Evolutionary conservation across 305 asterid genomes (phyloP), one percentile per base, ranked within the genome.

Genomic region (Fraxinus xanthoxyloides): DNA sequence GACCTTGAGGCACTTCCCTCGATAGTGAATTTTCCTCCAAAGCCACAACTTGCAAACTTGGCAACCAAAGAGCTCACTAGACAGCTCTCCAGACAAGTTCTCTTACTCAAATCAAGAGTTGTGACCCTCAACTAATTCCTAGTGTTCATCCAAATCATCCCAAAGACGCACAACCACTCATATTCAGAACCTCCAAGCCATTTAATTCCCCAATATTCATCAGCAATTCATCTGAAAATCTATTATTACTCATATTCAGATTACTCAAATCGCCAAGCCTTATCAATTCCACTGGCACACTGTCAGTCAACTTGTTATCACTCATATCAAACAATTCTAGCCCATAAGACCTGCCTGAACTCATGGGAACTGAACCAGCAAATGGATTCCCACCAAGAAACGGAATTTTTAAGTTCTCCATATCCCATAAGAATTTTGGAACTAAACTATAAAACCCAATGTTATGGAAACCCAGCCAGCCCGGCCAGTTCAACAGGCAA

Each of bases 1-100:
- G 92, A 34, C 98, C 98, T 88, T 92, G 95, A 72, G 97, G 97
- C 87, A 92, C 81, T 82, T 86, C 85, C 32, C 97, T 96, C 70
- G 90, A 89, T 2, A 93, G 82, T 4, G 77, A 82, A 80, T 93
- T 93, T 79, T 90, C 93, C 61, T 92, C 89, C 84, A 93, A 87
- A 48, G 93, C 93, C 83, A 93, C 95, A 19, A 85, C 85, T 74
- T 87, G 88, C 84, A 93, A 82, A 86, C 87, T 86, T 3, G 98
- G 97, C 87, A 92, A 75, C 76, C 98, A 30, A 88, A 91, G 75
- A 93, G 90, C 83, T 87, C 95, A 76, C 91, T 80, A 1, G 98
- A 97, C 89, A 93, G 86, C 86, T 87, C 95, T 7, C 98, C 98
- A 1, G 92, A 84, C 79, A 93, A 80, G 80, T 89, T 91, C 83